These are phyloP conservation scores for Cercospora sp. DNA, from an alignment of 2,329 filamentous ascomycete species.

Conservation along the genomic window DNA sequence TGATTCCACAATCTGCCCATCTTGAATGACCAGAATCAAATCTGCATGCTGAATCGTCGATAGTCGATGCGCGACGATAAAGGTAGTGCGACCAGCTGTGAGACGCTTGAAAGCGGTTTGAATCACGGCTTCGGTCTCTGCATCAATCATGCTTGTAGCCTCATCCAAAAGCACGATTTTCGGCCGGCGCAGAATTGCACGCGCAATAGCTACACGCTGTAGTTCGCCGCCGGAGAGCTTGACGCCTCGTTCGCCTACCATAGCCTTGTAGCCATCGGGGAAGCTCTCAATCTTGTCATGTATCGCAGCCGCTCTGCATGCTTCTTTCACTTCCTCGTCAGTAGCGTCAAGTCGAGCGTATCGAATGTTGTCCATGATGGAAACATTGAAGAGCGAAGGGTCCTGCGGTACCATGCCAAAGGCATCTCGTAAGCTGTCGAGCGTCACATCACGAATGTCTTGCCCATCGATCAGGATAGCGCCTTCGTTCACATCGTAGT, in stretches of 20 bases:
- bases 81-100: constrained; percentile 65
- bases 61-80: constrained; percentile 77
- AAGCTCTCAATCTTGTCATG: constrained; percentile 65
- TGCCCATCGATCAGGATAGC: constrained; percentile 60
- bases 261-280: constrained; percentile 68
- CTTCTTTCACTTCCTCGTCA: constrained; percentile 60
- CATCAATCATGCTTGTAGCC: constrained; percentile 68
- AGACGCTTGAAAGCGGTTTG: constrained; percentile 60
- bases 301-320: constrained; percentile 62
- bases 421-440: constrained; percentile 58
- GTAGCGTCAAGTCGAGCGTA: constrained; percentile 64
- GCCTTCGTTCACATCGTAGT: constrained; percentile 60
- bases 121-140: constrained; percentile 57
- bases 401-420: constrained; percentile 68
- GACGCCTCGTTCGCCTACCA: constrained; percentile 74
- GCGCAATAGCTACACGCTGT: constrained; percentile 76
- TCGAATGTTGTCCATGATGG: constrained; percentile 64
- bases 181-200: constrained; percentile 68
- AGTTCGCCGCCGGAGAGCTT: constrained; percentile 82
- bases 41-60: constrained; percentile 77
- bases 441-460: constrained; percentile 60
- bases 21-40: constrained; percentile 72
- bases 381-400: constrained; percentile 63
- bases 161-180: constrained; percentile 72
- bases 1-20: constrained; percentile 69